Conservation (phyloP, 306 rosid genomes). For the Arachis stenosperma region DNA sequence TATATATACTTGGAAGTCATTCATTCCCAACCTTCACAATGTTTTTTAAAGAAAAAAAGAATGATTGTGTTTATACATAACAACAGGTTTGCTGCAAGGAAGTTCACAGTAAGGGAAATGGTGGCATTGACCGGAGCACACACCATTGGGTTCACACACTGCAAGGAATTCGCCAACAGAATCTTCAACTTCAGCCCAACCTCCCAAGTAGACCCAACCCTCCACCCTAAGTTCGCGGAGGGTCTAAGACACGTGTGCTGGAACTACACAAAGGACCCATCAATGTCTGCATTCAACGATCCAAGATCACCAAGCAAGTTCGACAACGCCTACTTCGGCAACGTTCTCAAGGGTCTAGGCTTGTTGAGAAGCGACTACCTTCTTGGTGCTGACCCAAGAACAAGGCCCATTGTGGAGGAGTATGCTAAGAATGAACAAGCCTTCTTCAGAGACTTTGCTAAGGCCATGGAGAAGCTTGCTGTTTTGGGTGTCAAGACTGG, state of each 20-base stretch:
- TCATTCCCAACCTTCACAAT: no score
- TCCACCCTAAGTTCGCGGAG: constrained; percentile 41
- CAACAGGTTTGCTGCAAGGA: constrained; percentile 37
- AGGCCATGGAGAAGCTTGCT: constrained; percentile 52
- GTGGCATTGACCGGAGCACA: constrained; percentile 60
- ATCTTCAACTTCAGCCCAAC: constrained; percentile 51
- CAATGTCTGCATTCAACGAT: constrained; percentile 61
- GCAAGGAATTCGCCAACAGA: constrained; percentile 52
- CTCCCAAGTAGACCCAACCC: constrained; percentile 42
- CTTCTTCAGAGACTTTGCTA: constrained; percentile 50
- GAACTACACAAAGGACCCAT: constrained; percentile 42
- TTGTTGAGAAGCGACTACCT: constrained; percentile 44
- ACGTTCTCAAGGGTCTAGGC: constrained; percentile 49
- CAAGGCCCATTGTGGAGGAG: constrained; percentile 51
- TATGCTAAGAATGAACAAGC: constrained; percentile 45
- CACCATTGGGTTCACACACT: constrained; percentile 65
- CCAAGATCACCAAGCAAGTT: constrained; percentile 57
- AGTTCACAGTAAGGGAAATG: constrained; percentile 43
- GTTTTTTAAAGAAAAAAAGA: no score
- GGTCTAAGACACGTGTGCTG: constrained; percentile 46
- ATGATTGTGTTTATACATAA: no score
- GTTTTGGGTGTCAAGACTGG: constrained; percentile 46
- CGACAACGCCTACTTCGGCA: constrained; percentile 50
- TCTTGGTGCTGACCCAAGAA: constrained; percentile 44
- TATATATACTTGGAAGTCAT: no score